Evolutionary conservation across 805 yeast species (phyloP), one percentile per base, ranked within the genome.

Genomic region (Saccharomycopsis malanga): DNA sequence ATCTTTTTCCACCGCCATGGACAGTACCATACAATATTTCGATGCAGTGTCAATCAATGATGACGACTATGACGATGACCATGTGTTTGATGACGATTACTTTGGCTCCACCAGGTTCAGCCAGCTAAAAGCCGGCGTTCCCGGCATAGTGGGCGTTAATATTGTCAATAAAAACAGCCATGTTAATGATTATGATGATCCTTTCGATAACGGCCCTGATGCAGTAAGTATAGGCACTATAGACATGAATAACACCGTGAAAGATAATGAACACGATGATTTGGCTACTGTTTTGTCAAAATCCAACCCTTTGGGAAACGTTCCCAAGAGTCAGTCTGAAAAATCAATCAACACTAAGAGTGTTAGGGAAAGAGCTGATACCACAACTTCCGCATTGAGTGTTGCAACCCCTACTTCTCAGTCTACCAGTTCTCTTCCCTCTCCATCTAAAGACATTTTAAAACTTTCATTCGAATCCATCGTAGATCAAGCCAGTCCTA

Each of bases 131-230:
- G 46, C 43, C 4, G n/a, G 34, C 7, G 23, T 22, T 7, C 52
- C 52, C 2, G 52, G 52, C 6, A 29, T 49, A 25, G 52, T 49
- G 7, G 52, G 52, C 15, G 52, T 44, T 10, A 37, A 46, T 25
- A 43, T 22, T n/a, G 17, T 45, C 10, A 39, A 45, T 22, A 49
- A 46, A 35, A 45, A 46, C 34, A 27, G 45, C 17, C 18, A 45
- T 35, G 37, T 40, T 10, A 45, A 41, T 34, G 48, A 44, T 17
- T 21, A 17, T 36, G 32, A 4, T 14, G 30, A 34, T 32, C 29
- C 20, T 7, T n/a, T 32, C 15, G 36, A 32, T 32, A 32, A 32
- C 17, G 30, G 12, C n/a, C n/a, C n/a, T n/a, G n/a, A n/a, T n/a
- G n/a, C n/a, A n/a, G n/a, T n/a, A n/a, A n/a, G n/a, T n/a, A n/a